These are phyloP conservation scores for Chrysochromulina tobinii DNA, from an alignment of 78 protist genomes.

Conservation along the genomic window DNA sequence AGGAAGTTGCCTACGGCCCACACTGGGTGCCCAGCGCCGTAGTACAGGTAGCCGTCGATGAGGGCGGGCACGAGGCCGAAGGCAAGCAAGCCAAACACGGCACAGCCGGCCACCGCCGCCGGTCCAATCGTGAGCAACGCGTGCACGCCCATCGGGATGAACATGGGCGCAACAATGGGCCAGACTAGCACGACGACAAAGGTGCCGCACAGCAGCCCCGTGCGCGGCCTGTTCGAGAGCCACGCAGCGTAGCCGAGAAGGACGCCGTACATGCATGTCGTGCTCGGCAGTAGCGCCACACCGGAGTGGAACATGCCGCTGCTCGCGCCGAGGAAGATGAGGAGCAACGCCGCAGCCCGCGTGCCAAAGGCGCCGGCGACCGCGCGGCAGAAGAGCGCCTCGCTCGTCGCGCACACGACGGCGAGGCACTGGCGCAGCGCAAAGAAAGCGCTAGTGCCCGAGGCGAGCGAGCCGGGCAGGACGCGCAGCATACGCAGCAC, in stretches of 20 bases:
- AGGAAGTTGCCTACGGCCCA: conserved; percentile 51
- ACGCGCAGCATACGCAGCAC: background rate
- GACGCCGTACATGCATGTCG: conserved; percentile 19
- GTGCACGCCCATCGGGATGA: background rate
- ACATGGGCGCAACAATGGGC: background rate
- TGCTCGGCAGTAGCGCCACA: background rate
- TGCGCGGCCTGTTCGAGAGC: background rate
- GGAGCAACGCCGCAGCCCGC: background rate
- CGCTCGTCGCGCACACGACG: background rate
- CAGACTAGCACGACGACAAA: conserved; percentile 19
- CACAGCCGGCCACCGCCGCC: background rate
- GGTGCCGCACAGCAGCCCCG: conserved; percentile 3
- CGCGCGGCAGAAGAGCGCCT: background rate
- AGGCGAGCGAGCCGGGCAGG: background rate
- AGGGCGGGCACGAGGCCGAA: background rate
- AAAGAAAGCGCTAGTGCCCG: background rate
- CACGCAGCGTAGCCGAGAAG: background rate
- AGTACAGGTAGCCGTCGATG: conserved; percentile 63
- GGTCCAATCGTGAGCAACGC: background rate
- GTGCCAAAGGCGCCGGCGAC: background rate
- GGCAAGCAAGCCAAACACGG: no score
- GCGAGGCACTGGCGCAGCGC: background rate
- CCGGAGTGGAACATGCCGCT: conserved; percentile 21
- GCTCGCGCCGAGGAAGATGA: background rate
- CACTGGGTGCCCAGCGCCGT: conserved; percentile 49